These are phyloP conservation scores for Diplotaxis tenuifolia DNA, from an alignment of 345 rosid species.

Conservation along the genomic window DNA sequence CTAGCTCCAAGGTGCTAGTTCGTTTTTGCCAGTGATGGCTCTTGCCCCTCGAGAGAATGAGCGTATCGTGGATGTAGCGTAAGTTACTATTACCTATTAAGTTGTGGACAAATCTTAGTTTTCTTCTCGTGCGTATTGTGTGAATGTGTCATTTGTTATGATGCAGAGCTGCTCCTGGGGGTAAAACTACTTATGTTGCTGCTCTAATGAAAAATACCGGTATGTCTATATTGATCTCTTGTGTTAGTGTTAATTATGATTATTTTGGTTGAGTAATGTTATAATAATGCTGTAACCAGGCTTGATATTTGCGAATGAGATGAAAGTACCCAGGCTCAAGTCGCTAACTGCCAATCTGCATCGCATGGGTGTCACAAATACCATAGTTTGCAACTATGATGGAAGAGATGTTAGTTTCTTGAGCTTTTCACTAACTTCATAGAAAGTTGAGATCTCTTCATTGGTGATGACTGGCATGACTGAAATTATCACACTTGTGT, in stretches of 20 bases:
- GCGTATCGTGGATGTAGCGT: constrained; percentile 92
- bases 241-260: neutral
- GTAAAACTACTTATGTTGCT: constrained; percentile 77
- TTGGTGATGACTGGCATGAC: neutral
- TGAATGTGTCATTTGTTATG: neutral
- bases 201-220: constrained; percentile 88
- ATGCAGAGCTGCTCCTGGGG: constrained; percentile 95
- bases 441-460: neutral
- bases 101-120: neutral
- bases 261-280: neutral
- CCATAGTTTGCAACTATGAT: constrained; percentile 89
- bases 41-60: constrained; percentile 98
- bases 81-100: constrained; percentile 40
- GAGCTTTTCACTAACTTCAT: neutral
- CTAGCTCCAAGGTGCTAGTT: constrained; percentile 96
- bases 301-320: constrained; percentile 84
- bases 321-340: constrained; percentile 75
- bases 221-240: constrained; percentile 37
- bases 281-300: constrained; percentile 52
- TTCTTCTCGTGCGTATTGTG: neutral
- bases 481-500: neutral
- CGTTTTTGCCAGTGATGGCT: constrained; percentile 97
- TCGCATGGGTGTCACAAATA: constrained; percentile 93
- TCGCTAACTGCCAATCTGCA: constrained; percentile 91
- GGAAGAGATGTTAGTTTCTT: constrained; percentile 78